Base-by-base conservation (phyloP, 495 filamentous ascomycete species). In the Staphylotrichum longicolle region DNA sequence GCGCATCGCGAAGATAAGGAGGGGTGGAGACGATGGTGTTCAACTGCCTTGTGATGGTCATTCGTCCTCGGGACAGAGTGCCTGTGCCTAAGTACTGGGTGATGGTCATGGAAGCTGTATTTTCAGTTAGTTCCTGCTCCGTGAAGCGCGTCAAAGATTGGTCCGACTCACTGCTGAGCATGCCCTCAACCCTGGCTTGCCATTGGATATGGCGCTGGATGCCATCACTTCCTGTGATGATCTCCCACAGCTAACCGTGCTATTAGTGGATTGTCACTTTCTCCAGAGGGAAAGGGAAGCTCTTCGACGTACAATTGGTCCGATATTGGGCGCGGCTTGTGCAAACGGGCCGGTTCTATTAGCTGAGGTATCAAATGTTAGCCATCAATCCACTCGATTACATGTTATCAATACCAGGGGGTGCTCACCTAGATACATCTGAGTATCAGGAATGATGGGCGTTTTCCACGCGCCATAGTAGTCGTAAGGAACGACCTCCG, bases 241-340 rank as follows among this genome's bases (percentile, higher is more conserved):
- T 76, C 54, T 85, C 78, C 78, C 79, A 86, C 63, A 79, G 74
- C 67, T 67, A 30, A 15, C 3, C 41, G 52, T 62, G 8, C 20
- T 7, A 68, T 61, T 9, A 55, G 34, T 41, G 20, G 20, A 27
- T 27, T 27, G 20, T 27, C 20, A 27, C 20, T 27, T 27, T 27
- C 20, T 27, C 20, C 20, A 27, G 20, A 27, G 20, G 20, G 20
- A 27, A 27, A 27, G 20, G 6, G 20, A 34, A 49, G 3, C 5
- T 4, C 0, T 33, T 54, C 14, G 1, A 61, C 67, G 57, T 37
- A 69, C 65, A 42, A 87, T 80, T 8, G 83, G 78, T 5, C 81
- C 81, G 44, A 86, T 85, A 57, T 84, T 82, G 47, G 87, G 86
- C 60, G 87, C 87, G 60, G 88, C 81, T 70, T 88, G 85, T 33